Evolutionary conservation across 2,329 filamentous ascomycete species (phyloP).

Genomic region (Macrophomina phaseolina): DNA sequence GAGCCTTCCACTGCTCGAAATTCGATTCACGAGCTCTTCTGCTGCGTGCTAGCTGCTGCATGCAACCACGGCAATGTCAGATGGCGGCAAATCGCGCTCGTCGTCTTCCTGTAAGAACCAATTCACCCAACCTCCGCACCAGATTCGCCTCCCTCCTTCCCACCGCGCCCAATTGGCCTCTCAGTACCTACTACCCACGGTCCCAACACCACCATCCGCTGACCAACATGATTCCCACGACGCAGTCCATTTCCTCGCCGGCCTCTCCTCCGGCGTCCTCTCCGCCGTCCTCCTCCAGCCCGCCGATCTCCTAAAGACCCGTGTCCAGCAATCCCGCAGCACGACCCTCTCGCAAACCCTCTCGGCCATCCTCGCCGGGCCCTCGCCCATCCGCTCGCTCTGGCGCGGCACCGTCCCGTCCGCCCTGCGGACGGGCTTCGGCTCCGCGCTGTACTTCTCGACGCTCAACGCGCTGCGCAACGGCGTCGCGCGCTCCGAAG

Average conservation of each 20-base stretch:
- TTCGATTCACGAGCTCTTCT: not conserved
- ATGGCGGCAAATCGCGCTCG: conserved; percentile 56
- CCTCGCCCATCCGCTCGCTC: conserved; percentile 72
- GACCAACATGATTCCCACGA: not conserved
- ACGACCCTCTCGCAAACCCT: conserved; percentile 72
- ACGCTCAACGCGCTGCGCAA: conserved; percentile 84
- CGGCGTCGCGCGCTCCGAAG: conserved; percentile 25
- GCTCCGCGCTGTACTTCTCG: conserved; percentile 93
- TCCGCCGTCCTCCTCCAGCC: conserved; percentile 92
- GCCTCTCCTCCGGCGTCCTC: conserved; percentile 83
- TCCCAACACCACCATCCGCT: too few relatives aligned
- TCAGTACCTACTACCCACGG: too few relatives aligned
- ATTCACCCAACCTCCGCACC: not conserved
- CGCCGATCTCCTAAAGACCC: conserved; percentile 93
- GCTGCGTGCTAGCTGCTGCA: conserved; percentile 19
- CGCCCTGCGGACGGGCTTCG: conserved; percentile 89
- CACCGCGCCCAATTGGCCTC: too few relatives aligned
- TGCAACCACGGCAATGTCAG: conserved; percentile 54
- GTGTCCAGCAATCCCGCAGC: conserved; percentile 84
- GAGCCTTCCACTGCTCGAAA: not conserved
- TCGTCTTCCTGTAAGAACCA: conserved; percentile 55
- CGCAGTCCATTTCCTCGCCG: conserved; percentile 80
- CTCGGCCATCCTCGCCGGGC: conserved; percentile 69
- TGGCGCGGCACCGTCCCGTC: conserved; percentile 95
- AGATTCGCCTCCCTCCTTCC: not conserved